These are phyloP conservation scores for Naegleria fowleri DNA, from an alignment of 208 protist genomes.

Conservation along the genomic window DNA sequence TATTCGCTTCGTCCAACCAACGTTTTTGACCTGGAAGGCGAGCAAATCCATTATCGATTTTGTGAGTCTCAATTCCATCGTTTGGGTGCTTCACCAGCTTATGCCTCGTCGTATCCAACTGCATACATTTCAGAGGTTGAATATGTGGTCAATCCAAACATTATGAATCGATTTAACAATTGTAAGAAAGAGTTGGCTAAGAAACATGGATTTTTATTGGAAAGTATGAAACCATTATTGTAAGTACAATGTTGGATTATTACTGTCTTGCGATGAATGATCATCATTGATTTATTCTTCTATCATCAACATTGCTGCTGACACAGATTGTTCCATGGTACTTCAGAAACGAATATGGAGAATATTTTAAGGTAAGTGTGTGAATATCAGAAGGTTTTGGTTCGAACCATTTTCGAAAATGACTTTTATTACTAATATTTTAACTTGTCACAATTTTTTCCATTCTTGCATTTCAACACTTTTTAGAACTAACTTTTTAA, in stretches of 20 bases:
- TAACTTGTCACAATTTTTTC: too few species aligned
- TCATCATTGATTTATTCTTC: too few species aligned
- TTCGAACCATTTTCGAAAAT: too few species aligned
- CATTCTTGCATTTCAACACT: too few species aligned
- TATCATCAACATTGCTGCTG: too few species aligned
- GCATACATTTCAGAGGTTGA: background rate
- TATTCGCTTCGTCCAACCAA: background rate
- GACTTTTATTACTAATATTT: too few species aligned
- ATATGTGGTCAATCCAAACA: slow-evolving; percentile 17
- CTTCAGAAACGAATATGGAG: background rate
- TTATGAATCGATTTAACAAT: background rate
- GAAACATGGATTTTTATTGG: slow-evolving; percentile 9
- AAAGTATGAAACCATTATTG: background rate
- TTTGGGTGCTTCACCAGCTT: background rate
- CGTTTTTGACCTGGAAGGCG: background rate
- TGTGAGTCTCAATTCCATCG: background rate
- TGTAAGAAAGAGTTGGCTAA: background rate
- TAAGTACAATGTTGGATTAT: too few species aligned
- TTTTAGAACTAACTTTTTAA: background rate
- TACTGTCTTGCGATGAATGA: too few species aligned
- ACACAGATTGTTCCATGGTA: slow-evolving; percentile 19
- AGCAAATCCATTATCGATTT: slow-evolving; percentile 17
- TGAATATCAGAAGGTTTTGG: too few species aligned
- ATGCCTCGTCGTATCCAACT: too few species aligned
- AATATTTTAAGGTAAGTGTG: slow-evolving; percentile 16